Evolutionary conservation across 2,329 filamentous ascomycete species (phyloP), one percentile per base, ranked within the genome.

Genomic region (Ophiocordyceps robertsii): DNA sequence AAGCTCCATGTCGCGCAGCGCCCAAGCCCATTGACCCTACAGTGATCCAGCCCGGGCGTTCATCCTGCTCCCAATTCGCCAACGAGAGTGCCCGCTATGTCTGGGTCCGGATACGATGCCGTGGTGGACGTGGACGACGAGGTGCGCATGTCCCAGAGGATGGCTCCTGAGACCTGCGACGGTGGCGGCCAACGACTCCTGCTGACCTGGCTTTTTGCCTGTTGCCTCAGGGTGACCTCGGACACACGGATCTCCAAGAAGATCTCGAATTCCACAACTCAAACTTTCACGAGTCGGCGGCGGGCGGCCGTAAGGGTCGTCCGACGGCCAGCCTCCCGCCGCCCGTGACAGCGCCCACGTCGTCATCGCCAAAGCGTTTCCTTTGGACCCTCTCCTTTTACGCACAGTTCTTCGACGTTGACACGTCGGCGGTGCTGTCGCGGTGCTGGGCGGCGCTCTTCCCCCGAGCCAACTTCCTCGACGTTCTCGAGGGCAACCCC

Each of bases 201-300:
- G 14, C 19, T 14, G 19, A 13, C 19, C 19, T 4, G 19, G 19
- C 19, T 19, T 19, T 4, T 19, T 39, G 36, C 37, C 31, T 43
- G n/a, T 46, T 17, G 7, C 2, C 44, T 42, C 60, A 96, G 89
- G 90, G 90, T 57, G 92, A 98, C 66, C 80, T 98, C 60, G 92
- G 92, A 56, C 89, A 95, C 67, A 98, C 92, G 44, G 92, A 98
- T 64, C 82, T 98, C 21, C 88, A 95, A 71, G 90, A 95, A 64
- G 92, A 96, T 66, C 88, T 98, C 61, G 92, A 96, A 75, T 98
- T 98, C 70, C 92, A 98, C 73, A 84, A 80, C 58, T 95, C 89
- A 51, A 77, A 84, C 69, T 93, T 93, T 64, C 77, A 80, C 55
- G 78, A 79, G 44, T 58, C 70, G 58, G 56, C 71, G 51, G 57